Percentiles rank a stretch among this genome's conserved stretches.
These are phyloP conservation scores for Artemisia annua DNA, from an alignment of 129 eudicot species.

Conservation along the genomic window DNA sequence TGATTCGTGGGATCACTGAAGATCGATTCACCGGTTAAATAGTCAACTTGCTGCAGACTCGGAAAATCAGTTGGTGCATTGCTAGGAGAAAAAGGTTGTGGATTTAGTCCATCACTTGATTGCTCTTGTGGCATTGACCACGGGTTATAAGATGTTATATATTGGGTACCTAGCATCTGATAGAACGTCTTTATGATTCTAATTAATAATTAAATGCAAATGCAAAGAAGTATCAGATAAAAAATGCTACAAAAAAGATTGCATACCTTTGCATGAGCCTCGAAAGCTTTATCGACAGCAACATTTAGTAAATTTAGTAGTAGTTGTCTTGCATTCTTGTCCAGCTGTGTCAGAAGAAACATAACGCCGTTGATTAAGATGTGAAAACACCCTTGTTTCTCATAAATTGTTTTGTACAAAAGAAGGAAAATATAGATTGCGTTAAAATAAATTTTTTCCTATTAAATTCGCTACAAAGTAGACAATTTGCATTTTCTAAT, in stretches of 20 bases:
- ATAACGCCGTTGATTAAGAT: neutral
- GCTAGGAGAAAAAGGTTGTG: constrained; percentile 6
- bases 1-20: constrained; percentile 18
- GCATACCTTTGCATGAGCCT: constrained; percentile 37
- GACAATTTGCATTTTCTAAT: too few species aligned
- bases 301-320: constrained; percentile 37
- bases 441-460: neutral
- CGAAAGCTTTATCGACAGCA: constrained; percentile 33
- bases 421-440: neutral
- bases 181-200: neutral
- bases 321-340: constrained; percentile 35
- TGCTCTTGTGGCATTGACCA: constrained; percentile 31
- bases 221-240: neutral
- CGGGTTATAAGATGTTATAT: constrained; percentile 14
- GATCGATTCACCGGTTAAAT: constrained; percentile 4
- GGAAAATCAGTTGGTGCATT: constrained; percentile 9
- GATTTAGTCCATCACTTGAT: constrained; percentile 13
- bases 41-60: constrained; percentile 14
- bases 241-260: neutral
- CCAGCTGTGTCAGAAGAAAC: constrained; percentile 32
- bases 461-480: too few species aligned
- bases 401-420: too few species aligned
- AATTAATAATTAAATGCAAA: neutral
- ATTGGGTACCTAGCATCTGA: constrained; percentile 38
- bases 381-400: too few species aligned